Conservation (phyloP, 2,329 filamentous ascomycete species). For the Colletotrichum euphorbiae region DNA sequence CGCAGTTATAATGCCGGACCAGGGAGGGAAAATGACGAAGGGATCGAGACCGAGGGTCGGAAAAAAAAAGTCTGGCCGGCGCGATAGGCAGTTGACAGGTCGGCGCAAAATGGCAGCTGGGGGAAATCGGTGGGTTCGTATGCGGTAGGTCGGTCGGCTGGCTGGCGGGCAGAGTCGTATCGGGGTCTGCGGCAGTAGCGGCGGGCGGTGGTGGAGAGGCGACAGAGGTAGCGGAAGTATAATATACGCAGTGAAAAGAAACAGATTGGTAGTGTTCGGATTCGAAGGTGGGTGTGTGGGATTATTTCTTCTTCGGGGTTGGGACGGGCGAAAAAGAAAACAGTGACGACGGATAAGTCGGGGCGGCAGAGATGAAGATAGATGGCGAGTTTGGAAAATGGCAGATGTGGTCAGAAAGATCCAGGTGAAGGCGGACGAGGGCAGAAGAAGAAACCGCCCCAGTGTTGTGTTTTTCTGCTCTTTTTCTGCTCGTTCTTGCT, state of each 20-base stretch:
- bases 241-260: background rate
- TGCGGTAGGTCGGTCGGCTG: constrained; percentile 13
- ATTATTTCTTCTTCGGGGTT: constrained; percentile 18
- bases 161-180: constrained; percentile 21
- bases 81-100: background rate
- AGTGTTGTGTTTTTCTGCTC: background rate
- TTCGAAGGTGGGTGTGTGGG: constrained; percentile 19
- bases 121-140: constrained; percentile 28
- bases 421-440: constrained; percentile 14
- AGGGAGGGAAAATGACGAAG: background rate
- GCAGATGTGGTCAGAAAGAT: constrained; percentile 15
- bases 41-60: background rate
- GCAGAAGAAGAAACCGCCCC: constrained; percentile 4
- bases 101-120: constrained; percentile 2
- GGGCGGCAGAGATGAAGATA: constrained; percentile 3
- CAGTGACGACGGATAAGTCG: background rate
- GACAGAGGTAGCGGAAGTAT: constrained; percentile 2
- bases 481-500: constrained; percentile 4
- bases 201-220: constrained; percentile 5
- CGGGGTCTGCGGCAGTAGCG: constrained; percentile 21
- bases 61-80: constrained; percentile 5
- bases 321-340: constrained; percentile 2
- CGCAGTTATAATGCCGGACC: background rate
- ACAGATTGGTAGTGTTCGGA: background rate
- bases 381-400: background rate